Base-by-base conservation (phyloP, 441 rosid genomes). In the Hura crepitans region DNA sequence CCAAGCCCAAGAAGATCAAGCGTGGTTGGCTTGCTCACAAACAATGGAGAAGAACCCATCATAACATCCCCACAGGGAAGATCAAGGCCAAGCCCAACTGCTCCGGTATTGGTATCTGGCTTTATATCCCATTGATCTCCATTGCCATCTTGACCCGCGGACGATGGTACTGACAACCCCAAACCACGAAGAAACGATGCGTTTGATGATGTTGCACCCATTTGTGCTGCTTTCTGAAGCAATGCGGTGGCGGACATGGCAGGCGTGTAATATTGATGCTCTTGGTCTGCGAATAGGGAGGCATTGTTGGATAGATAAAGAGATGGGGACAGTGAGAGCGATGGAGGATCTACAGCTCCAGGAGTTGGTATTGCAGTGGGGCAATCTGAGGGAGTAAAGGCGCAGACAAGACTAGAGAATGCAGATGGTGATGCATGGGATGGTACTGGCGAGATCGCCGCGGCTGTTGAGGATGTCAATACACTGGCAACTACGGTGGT, bases 191-290 rank as follows among this genome's bases (percentile, higher is more conserved):
- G 88, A 62, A 88, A 75, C 0, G 96, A 86, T 0, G 86, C 68
- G 74, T 81, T 88, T 2, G 97, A 83, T 45, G 97, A 81, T 2
- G 91, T 55, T 15, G 94, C 84, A 22, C 96, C 98, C 85, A 93
- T 83, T 74, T 89, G 91, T 15, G 97, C 98, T 42, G 98, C 98
- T 65, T 88, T 93, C 57, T 91, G 96, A 46, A 93, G 94, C 82
- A 93, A 77, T 37, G 98, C 98, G 0, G 98, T 93, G 9, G 98
- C 98, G 1, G 98, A 91, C 92, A 93, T 89, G 8, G 93, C 82
- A 0, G 97, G 87, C 39, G 76, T 23, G 37, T 84, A 83, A 18
- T 75, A 83, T 8, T 69, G 68, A 6, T 73, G 65, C 72, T 72
- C 80, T 53, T 83, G 82, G 7, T 76, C 80, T 8, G 73, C 39